phyloP scores from a whole-genome alignment of 495 filamentous ascomycete species.

The Astrothelium subdiscretum region DNA sequence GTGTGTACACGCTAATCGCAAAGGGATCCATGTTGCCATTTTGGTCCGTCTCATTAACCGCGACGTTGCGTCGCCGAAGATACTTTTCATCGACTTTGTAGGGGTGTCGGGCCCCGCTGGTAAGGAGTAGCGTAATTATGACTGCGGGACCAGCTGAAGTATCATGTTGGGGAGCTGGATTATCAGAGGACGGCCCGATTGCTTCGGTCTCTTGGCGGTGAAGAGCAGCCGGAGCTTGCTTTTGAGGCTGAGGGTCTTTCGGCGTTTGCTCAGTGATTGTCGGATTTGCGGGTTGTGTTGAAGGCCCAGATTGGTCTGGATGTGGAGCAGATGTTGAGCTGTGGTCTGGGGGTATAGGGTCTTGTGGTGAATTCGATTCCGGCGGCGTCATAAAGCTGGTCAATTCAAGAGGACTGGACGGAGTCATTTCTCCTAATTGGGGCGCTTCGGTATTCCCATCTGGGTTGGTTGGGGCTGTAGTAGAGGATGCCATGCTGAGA shows the following conservation, averaged over 20 bases:
- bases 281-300: not conserved
- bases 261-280: not conserved
- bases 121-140: slow-evolving; percentile 64
- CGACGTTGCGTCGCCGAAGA: slow-evolving; percentile 62
- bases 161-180: slow-evolving; percentile 14
- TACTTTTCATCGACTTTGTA: slow-evolving; percentile 83
- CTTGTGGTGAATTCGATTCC: not conserved
- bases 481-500: not conserved
- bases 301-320: not conserved
- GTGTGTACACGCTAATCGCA: slow-evolving; percentile 76
- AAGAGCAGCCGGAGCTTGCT: slow-evolving; percentile 7
- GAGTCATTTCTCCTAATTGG: not conserved
- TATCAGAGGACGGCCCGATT: slow-evolving; percentile 30
- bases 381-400: not conserved
- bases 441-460: not conserved
- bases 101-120: slow-evolving; percentile 70
- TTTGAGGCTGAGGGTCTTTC: not conserved
- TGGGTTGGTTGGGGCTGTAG: not conserved
- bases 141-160: slow-evolving; percentile 21
- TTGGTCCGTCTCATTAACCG: slow-evolving; percentile 8
- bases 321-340: not conserved
- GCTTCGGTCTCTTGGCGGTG: slow-evolving; percentile 23
- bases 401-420: not conserved
- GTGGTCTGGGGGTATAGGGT: not conserved
- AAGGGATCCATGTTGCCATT: slow-evolving; percentile 57